Evolutionary conservation across 768 basidiomycete genomes (phyloP), one percentile per base, ranked within the genome.

Genomic region (Mycena olivaceomarginata): DNA sequence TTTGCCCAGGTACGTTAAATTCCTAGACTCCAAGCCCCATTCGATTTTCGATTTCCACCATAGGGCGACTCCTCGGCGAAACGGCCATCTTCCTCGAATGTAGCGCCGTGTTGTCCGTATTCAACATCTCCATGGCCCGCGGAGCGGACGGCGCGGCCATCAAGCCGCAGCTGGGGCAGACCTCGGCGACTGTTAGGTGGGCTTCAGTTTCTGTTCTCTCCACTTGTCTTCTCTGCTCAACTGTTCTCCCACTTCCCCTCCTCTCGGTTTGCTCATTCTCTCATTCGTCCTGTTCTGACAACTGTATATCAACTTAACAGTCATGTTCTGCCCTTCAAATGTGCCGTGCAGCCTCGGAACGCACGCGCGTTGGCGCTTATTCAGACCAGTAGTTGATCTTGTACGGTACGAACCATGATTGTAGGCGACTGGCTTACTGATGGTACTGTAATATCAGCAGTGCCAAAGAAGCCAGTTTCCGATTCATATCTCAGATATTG

Each of bases 71-170:
- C 0, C 68, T 75, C 1, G 74, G 48, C 15, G 68, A 75, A 6
- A 56, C 74, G 0, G 41, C 56, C 8, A 8, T 75, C 1, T 75
- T 70, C 51, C 15, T 75, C 22, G 51, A 48, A 7, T 75, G 74
- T 63, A 70, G 62, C 11, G 63, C 63, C 10, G 40, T 66, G 5
- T 68, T 75, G 11, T 41, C 74, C 4, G 68, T 70, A 10, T 75
- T 75, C 63, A 57, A 75, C 12, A 75, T 75, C 41, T 70, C 74
- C 13, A 70, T 64, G 62, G 39, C 46, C 2, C 48, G 6, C 20
- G 62, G 65, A 31, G 31, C 31, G 16, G 43, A 48, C 16, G 67
- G 67, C 4, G 48, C n/a, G 1, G 0, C 31, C 8, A 40, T 53
- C 5, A 41, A 65, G 31, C 67, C 74, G 40, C n/a, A 20, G 13